These are phyloP conservation scores for Mrakia hoshinonis DNA, from an alignment of 768 basidiomycete species.

Conservation along the genomic window DNA sequence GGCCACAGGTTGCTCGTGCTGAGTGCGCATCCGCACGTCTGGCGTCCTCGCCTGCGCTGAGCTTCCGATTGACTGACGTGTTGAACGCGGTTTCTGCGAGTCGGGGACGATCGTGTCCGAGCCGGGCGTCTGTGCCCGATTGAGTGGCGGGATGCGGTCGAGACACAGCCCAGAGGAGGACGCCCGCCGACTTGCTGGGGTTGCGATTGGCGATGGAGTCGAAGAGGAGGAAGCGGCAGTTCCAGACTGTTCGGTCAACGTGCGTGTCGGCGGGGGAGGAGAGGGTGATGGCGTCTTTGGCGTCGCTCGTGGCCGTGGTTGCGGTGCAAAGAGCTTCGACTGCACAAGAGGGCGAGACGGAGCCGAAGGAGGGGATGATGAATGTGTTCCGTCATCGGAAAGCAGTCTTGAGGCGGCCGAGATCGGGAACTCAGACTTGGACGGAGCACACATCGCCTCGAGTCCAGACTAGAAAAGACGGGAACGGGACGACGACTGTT, in stretches of 20 bases:
- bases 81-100: too few relatives aligned
- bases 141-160: too few relatives aligned
- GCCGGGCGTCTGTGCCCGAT: too few relatives aligned
- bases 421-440: conserved; percentile 66
- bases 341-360: not conserved
- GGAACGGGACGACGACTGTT: not conserved
- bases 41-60: not conserved
- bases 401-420: conserved; percentile 35
- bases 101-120: too few relatives aligned
- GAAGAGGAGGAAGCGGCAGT: too few relatives aligned
- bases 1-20: not conserved
- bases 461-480: conserved; percentile 50
- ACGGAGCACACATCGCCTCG: conserved; percentile 58
- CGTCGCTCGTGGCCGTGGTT: not conserved
- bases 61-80: not conserved
- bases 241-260: not conserved
- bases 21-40: not conserved
- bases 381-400: conserved; percentile 12
- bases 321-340: conserved; percentile 1
- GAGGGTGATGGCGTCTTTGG: not conserved
- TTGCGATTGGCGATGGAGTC: too few relatives aligned
- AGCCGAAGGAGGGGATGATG: not conserved
- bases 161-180: too few relatives aligned
- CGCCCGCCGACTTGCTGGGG: too few relatives aligned
- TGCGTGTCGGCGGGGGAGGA: not conserved